These are phyloP conservation scores for Amorphotheca resinae DNA, from an alignment of 495 filamentous ascomycete genomes.

Conservation along the genomic window DNA sequence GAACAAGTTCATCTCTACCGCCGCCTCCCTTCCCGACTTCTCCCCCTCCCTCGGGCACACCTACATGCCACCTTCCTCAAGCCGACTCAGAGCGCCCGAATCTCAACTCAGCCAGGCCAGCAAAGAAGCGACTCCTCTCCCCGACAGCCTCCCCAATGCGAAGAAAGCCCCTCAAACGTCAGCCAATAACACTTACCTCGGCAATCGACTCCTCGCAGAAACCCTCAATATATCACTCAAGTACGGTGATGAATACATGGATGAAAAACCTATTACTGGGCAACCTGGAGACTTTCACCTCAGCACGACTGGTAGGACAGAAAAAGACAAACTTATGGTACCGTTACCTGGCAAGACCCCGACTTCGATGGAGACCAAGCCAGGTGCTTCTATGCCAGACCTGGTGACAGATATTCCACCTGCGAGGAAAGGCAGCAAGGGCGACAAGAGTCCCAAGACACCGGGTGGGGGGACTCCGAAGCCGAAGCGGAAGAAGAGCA, in stretches of 20 bases:
- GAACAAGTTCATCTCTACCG: slow-evolving; percentile 51
- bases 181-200: slow-evolving; percentile 24
- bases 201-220: slow-evolving; percentile 50
- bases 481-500: slow-evolving; percentile 46
- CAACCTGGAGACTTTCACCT: slow-evolving; percentile 80
- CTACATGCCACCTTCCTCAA: slow-evolving; percentile 43
- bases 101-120: slow-evolving; percentile 19
- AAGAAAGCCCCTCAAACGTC: slow-evolving; percentile 20
- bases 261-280: slow-evolving; percentile 79
- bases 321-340: slow-evolving; percentile 13
- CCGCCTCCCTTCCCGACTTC: slow-evolving; percentile 49
- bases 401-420: slow-evolving; percentile 17
- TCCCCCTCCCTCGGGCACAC: slow-evolving; percentile 61
- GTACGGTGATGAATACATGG: slow-evolving; percentile 72
- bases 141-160: slow-evolving; percentile 27
- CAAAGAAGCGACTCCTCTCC: slow-evolving; percentile 51
- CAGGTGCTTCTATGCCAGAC: slow-evolving; percentile 5
- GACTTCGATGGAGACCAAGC: neutral
- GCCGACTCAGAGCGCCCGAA: slow-evolving; percentile 23
- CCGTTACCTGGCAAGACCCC: slow-evolving; percentile 6
- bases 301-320: slow-evolving; percentile 40
- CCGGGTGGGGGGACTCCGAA: slow-evolving; percentile 28
- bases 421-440: slow-evolving; percentile 15
- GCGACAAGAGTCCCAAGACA: slow-evolving; percentile 37
- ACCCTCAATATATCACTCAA: slow-evolving; percentile 50